Evolutionary conservation across 805 yeast species (phyloP).

Genomic region (Hanseniaspora opuntiae): DNA sequence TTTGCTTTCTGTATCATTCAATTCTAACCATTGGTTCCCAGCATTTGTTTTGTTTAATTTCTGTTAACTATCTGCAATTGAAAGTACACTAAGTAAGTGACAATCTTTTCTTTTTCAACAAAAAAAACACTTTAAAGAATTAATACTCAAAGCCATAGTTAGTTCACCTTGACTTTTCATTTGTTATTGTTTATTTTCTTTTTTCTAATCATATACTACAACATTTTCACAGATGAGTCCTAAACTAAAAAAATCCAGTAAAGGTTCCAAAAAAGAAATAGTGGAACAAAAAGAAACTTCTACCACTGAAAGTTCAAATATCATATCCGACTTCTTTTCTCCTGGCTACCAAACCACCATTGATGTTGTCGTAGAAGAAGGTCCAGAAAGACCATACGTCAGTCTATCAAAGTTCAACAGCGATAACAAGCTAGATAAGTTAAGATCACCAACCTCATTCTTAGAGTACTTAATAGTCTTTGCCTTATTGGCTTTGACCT

Average conservation of each 20-base stretch:
- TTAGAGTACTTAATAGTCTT: constrained; percentile 32
- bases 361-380: constrained; percentile 37
- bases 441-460: constrained; percentile 29
- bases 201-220: not conserved
- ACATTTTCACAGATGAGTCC: not conserved
- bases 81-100: too few species aligned
- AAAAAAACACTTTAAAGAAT: too few species aligned
- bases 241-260: not conserved
- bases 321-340: constrained; percentile 1
- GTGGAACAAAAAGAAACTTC: not conserved
- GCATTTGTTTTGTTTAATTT: too few species aligned
- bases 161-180: not conserved
- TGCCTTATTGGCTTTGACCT: constrained; percentile 38
- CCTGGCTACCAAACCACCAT: constrained; percentile 27
- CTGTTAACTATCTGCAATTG: too few species aligned
- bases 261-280: not conserved
- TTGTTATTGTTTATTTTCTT: too few species aligned
- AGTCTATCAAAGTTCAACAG: constrained; percentile 28
- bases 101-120: too few species aligned
- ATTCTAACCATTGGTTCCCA: too few species aligned
- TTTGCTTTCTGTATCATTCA: too few species aligned
- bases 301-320: constrained; percentile 7
- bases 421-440: constrained; percentile 23
- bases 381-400: constrained; percentile 42
- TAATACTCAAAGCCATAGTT: not conserved